These are phyloP conservation scores for Petunia hybrid DNA, from an alignment of 305 asterid genomes.

Conservation along the genomic window DNA sequence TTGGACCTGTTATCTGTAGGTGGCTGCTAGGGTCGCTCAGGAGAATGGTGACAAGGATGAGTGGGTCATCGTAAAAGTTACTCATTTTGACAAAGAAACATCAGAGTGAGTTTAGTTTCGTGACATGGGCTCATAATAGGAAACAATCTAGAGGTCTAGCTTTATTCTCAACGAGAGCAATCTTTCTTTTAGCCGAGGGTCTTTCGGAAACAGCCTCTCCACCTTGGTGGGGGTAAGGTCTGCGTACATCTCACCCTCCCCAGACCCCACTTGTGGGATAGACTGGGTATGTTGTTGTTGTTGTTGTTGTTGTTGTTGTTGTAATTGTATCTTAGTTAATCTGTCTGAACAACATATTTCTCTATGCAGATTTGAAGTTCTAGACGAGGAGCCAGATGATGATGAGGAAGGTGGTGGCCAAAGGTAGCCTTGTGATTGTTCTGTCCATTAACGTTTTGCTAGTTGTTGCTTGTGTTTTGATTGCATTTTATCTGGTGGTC, in stretches of 20 bases:
- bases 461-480: conserved; percentile 3
- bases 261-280: no score
- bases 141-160: neutral
- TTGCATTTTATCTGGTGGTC: neutral
- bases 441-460: neutral
- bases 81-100: conserved; percentile 93
- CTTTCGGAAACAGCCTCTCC: no score
- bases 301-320: no score
- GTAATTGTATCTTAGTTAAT: no score
- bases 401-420: conserved; percentile 96
- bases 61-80: conserved; percentile 96
- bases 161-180: no score
- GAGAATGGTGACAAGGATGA: conserved; percentile 93
- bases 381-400: conserved; percentile 98
- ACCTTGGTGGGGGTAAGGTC: no score
- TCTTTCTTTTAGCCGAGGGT: no score
- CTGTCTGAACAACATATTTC: neutral
- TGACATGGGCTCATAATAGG: neutral
- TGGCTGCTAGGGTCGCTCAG: conserved; percentile 90
- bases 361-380: conserved; percentile 78
- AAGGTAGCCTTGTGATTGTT: conserved; percentile 52
- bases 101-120: conserved; percentile 63
- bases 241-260: no score
- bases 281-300: no score
- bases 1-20: conserved; percentile 51